A percentile compares a stretch with the other conserved stretches of the same genome.
phyloP scores from a whole-genome alignment of 106 monocot species.

The Dendrobium chrysotoxum region DNA sequence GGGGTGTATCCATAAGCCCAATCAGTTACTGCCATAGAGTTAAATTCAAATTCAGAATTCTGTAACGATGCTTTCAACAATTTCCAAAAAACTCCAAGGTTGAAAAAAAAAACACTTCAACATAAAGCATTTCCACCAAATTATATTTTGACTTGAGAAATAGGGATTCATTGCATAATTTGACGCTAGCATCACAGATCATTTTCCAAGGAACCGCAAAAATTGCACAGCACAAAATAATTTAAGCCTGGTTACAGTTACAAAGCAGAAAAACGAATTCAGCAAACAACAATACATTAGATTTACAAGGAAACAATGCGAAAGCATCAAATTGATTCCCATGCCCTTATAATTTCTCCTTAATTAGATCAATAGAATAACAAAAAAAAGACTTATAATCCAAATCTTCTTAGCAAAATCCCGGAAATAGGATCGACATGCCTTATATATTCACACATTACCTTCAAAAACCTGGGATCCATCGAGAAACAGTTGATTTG shows the following conservation, averaged over 20 bases:
- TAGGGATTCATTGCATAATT: not conserved
- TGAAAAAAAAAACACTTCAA: not conserved
- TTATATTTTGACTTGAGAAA: not conserved
- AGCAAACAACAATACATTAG: not conserved
- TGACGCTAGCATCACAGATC: not conserved
- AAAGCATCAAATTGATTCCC: not conserved
- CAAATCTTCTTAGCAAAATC: not conserved
- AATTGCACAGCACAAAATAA: not conserved
- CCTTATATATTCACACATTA: not conserved
- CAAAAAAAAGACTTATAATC: not conserved
- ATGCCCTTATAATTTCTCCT: no score
- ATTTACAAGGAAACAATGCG: not conserved
- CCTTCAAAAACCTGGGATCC: not conserved
- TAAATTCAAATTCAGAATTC: not conserved
- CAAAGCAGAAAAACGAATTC: no score
- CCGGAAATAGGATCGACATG: not conserved
- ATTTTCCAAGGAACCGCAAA: not conserved
- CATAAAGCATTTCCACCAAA: not conserved
- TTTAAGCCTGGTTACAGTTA: no score
- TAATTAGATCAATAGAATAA: not conserved
- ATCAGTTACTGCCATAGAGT: not conserved
- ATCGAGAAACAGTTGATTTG: not conserved
- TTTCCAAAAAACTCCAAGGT: not conserved
- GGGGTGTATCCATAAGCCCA: slow-evolving; percentile 30
- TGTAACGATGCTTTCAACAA: not conserved